Percentiles rank a stretch among this genome's conserved stretches.
These are phyloP conservation scores for Botrytis byssoidea DNA, from an alignment of 2,329 filamentous ascomycete genomes.

Conservation along the genomic window DNA sequence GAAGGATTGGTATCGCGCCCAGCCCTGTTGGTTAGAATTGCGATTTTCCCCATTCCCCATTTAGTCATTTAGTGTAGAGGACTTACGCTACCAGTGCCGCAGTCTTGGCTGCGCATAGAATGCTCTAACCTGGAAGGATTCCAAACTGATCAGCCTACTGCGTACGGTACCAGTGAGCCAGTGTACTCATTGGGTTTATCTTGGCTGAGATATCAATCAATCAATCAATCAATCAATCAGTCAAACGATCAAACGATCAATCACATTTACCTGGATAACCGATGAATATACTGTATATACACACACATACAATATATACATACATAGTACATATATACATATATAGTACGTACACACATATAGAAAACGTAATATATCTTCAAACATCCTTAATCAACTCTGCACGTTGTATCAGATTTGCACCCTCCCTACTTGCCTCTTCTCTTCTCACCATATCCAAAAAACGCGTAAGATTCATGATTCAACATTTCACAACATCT, in stretches of 20 bases:
- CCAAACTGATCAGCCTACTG: neutral
- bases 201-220: no score
- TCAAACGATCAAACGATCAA: no score
- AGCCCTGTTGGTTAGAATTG: neutral
- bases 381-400: neutral
- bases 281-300: neutral
- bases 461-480: neutral
- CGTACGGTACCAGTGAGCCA: no score
- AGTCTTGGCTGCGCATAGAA: neutral
- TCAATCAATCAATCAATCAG: no score
- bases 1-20: neutral
- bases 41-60: neutral
- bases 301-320: no score
- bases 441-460: neutral
- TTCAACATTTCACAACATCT: neutral
- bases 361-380: neutral
- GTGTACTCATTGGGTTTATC: no score
- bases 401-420: neutral
- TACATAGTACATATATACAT: no score
- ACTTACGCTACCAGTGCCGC: neutral
- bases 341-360: neutral
- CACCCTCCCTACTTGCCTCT: neutral
- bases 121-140: neutral
- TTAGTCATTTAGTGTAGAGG: neutral
- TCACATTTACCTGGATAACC: no score